phyloP scores from a whole-genome alignment of 1,139 yeast genomes.

The Wickerhamomyces sp. region DNA sequence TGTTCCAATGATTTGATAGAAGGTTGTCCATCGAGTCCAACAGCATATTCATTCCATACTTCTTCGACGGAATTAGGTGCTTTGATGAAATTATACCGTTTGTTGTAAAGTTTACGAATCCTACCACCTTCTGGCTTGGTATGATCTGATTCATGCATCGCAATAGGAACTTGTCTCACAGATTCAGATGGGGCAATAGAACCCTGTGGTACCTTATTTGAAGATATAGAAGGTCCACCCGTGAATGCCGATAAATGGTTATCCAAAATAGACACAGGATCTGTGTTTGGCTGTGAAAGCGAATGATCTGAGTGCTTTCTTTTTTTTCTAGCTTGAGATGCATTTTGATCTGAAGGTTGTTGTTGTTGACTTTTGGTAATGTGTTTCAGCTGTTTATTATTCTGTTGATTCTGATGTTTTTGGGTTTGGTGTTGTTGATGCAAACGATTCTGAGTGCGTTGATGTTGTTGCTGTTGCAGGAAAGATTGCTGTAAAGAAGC shows the following conservation, averaged over 20 bases:
- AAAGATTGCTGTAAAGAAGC: conserved; percentile 12
- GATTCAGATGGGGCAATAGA: conserved; percentile 9
- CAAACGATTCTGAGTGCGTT: conserved; percentile 7
- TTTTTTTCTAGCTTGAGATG: conserved; percentile 6
- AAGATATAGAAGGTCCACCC: background rate
- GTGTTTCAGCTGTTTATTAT: too few species aligned
- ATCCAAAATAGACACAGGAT: conserved; percentile 5
- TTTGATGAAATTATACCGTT: conserved; percentile 32
- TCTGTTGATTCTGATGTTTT: conserved; percentile 13
- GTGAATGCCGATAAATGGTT: background rate
- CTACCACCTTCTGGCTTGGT: conserved; percentile 13
- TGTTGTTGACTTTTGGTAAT: conserved; percentile 8
- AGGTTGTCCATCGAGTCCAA: conserved; percentile 34
- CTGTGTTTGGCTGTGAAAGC: conserved; percentile 7
- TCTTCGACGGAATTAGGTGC: conserved; percentile 37
- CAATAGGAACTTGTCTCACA: conserved; percentile 9
- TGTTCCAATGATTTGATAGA: conserved; percentile 34
- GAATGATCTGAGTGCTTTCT: conserved; percentile 2
- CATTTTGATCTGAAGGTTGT: conserved; percentile 6
- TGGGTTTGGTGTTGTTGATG: conserved; percentile 17
- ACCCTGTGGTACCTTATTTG: conserved; percentile 2
- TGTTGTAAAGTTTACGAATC: conserved; percentile 27
- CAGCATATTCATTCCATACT: conserved; percentile 37
- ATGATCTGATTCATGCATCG: conserved; percentile 3
- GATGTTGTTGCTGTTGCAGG: conserved; percentile 16